Conservation (phyloP, 1,284 basidiomycete species). For the Schizophyllum commune region DNA sequence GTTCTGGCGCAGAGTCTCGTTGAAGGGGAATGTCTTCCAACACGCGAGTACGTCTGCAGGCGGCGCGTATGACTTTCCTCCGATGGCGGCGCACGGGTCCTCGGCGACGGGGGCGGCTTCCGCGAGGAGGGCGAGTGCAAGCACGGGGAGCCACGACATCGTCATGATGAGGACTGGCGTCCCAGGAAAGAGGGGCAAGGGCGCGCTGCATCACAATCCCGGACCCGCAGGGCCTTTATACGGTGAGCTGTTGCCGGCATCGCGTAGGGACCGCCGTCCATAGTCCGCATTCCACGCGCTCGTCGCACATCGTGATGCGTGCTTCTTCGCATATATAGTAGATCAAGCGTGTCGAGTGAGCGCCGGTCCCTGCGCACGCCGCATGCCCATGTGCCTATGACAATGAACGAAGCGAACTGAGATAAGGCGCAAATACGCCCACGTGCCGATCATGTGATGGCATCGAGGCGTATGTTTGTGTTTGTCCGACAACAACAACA, state of each 20-base stretch:
- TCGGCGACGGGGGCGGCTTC: constrained; percentile 15
- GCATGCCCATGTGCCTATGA: background rate
- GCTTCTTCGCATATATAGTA: background rate
- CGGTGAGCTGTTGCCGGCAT: background rate
- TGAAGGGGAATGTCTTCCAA: constrained; percentile 54
- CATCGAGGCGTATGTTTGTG: no score
- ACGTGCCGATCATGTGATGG: background rate
- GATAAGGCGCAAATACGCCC: background rate
- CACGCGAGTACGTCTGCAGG: constrained; percentile 52
- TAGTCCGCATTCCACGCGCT: background rate
- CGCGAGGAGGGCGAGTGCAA: background rate
- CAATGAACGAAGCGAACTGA: background rate
- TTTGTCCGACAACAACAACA: no score
- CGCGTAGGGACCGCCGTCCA: background rate
- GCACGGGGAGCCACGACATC: background rate
- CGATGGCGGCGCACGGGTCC: constrained; percentile 45
- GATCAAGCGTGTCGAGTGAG: background rate
- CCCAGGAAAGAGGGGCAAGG: background rate
- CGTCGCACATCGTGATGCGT: background rate
- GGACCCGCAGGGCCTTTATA: background rate
- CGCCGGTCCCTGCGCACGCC: background rate
- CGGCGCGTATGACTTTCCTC: constrained; percentile 38
- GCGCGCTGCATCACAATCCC: background rate
- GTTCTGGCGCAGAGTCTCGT: constrained; percentile 55
- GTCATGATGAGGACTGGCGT: background rate